phyloP scores from a whole-genome alignment of 2,329 filamentous ascomycete species.

The Sporothrix pallida region DNA sequence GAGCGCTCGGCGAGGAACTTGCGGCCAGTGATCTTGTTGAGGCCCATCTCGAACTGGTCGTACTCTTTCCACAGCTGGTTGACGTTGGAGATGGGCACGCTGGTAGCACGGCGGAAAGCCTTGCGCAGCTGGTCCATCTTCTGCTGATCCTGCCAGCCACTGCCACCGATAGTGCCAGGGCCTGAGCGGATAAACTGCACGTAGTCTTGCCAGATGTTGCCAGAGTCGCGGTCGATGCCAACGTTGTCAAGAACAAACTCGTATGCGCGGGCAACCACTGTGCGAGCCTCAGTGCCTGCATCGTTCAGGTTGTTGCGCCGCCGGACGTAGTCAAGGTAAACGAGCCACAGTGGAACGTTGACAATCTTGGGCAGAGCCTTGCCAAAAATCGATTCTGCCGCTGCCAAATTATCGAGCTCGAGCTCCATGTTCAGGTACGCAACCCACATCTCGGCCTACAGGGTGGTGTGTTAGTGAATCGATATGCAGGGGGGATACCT shows the following conservation, averaged over 20 bases:
- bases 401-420: slow-evolving; percentile 78
- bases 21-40: slow-evolving; percentile 92
- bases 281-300: slow-evolving; percentile 74
- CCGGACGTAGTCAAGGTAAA: slow-evolving; percentile 94
- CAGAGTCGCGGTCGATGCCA: slow-evolving; percentile 89
- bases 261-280: slow-evolving; percentile 83
- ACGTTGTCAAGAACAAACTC: slow-evolving; percentile 90
- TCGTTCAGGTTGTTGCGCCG: slow-evolving; percentile 90
- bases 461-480: background rate
- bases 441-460: slow-evolving; percentile 90
- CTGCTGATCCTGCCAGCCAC: slow-evolving; percentile 93
- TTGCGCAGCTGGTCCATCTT: slow-evolving; percentile 96
- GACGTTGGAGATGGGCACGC: slow-evolving; percentile 81
- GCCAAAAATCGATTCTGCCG: slow-evolving; percentile 83
- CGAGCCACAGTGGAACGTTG: slow-evolving; percentile 86
- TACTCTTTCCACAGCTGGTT: slow-evolving; percentile 96
- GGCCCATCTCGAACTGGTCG: slow-evolving; percentile 89
- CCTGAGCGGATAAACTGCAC: slow-evolving; percentile 89
- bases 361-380: slow-evolving; percentile 77
- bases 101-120: slow-evolving; percentile 88
- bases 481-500: background rate
- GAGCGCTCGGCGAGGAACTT: slow-evolving; percentile 95
- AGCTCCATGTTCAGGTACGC: slow-evolving; percentile 89
- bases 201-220: slow-evolving; percentile 91
- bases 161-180: slow-evolving; percentile 83